These are phyloP conservation scores for Neodidymelliopsis sp. DNA, from an alignment of 2,329 filamentous ascomycete genomes.

Conservation along the genomic window DNA sequence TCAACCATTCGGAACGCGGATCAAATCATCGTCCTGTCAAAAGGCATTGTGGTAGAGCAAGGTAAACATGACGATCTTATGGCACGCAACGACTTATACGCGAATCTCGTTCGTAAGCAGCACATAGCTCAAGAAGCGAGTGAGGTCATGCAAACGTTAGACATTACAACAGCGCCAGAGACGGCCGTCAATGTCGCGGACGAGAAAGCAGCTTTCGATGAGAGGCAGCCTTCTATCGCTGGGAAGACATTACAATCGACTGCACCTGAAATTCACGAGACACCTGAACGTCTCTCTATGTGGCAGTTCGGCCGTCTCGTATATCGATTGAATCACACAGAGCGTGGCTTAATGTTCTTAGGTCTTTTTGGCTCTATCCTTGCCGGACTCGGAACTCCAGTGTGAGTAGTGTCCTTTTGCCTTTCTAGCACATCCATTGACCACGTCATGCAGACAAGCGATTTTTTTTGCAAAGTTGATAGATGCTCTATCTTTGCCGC, in stretches of 20 bases:
- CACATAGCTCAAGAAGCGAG: background rate
- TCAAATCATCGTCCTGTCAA: slow-evolving; percentile 49
- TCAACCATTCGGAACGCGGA: slow-evolving; percentile 49
- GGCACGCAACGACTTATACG: slow-evolving; percentile 16
- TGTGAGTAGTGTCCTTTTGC: background rate
- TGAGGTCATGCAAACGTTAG: background rate
- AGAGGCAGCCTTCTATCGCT: no score
- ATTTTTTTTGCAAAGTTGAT: background rate
- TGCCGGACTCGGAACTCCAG: background rate
- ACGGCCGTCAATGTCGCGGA: background rate
- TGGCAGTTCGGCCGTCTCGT: background rate
- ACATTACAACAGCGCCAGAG: background rate
- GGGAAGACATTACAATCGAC: no score
- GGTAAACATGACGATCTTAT: slow-evolving; percentile 36
- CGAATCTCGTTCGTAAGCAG: background rate
- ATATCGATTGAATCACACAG: background rate
- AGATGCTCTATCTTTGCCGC: background rate
- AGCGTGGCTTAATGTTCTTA: background rate
- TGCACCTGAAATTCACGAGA: no score
- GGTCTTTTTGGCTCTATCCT: background rate
- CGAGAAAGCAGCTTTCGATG: background rate
- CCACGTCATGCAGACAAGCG: background rate
- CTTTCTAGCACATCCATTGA: background rate
- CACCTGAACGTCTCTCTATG: no score
- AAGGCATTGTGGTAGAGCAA: slow-evolving; percentile 48